These are phyloP conservation scores for Epichloe sp. DNA, from an alignment of 2,329 filamentous ascomycete species.

Conservation along the genomic window DNA sequence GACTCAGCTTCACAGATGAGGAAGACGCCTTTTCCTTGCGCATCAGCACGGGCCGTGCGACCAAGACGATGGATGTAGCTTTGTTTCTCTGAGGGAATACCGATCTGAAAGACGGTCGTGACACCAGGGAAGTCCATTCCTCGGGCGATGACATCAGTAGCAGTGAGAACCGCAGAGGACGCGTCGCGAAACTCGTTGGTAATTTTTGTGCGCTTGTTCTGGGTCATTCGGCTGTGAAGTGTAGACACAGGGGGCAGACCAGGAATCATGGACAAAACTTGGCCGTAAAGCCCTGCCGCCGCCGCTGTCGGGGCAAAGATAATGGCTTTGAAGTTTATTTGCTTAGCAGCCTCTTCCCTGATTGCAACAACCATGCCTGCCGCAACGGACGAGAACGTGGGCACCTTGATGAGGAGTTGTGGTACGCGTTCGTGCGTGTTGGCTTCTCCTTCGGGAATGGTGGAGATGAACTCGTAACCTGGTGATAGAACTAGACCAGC, in stretches of 20 bases:
- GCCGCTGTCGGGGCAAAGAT: slow-evolving; percentile 58
- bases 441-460: slow-evolving; percentile 59
- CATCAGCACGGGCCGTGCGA: slow-evolving; percentile 52
- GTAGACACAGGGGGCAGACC: slow-evolving; percentile 30
- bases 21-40: slow-evolving; percentile 49
- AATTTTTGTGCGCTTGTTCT: slow-evolving; percentile 36
- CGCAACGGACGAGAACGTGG: slow-evolving; percentile 57
- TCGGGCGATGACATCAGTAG: slow-evolving; percentile 58
- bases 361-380: slow-evolving; percentile 46
- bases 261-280: slow-evolving; percentile 26
- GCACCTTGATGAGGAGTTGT: slow-evolving; percentile 54
- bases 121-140: slow-evolving; percentile 64
- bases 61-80: slow-evolving; percentile 57
- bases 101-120: slow-evolving; percentile 52
- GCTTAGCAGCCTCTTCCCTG: slow-evolving; percentile 27
- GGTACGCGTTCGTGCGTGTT: slow-evolving; percentile 67
- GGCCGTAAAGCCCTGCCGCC: slow-evolving; percentile 36
- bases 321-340: slow-evolving; percentile 64
- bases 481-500: slow-evolving; percentile 55
- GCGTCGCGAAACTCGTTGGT: slow-evolving; percentile 50
- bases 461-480: slow-evolving; percentile 70
- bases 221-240: slow-evolving; percentile 38
- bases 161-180: slow-evolving; percentile 43
- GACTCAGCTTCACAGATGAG: slow-evolving; percentile 40
- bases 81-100: slow-evolving; percentile 44